These are phyloP conservation scores for Pyrus betulifolia DNA, from an alignment of 306 rosid species.

Conservation along the genomic window DNA sequence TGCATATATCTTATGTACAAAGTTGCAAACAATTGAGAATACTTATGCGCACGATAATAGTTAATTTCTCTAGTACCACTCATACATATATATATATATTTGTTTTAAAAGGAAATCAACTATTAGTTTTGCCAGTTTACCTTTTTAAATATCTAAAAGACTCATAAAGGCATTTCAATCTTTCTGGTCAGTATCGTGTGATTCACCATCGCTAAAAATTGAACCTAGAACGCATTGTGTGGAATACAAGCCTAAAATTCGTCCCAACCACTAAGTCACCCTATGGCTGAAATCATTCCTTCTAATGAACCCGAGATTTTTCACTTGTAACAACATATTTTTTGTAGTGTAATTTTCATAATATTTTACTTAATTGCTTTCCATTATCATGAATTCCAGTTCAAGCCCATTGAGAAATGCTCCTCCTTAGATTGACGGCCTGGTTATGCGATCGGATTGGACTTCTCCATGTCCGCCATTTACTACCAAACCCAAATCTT, in stretches of 20 bases:
- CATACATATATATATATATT: no score
- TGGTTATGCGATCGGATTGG: not conserved
- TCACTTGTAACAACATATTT: not conserved
- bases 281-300: not conserved
- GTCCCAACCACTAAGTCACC: no score
- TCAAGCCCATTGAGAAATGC: not conserved
- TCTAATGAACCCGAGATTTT: not conserved
- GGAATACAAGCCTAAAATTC: no score
- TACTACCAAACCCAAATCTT: not conserved
- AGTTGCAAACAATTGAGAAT: no score
- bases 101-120: no score
- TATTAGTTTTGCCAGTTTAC: no score
- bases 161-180: no score
- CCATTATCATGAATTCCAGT: not conserved
- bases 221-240: rapidly evolving
- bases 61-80: no score
- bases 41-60: no score
- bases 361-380: not conserved
- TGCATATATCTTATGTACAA: no score
- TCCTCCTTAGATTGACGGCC: not conserved
- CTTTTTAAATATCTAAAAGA: no score
- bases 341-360: not conserved
- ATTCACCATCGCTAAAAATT: rapidly evolving
- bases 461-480: not conserved
- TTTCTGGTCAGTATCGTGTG: no score